A percentile compares a stretch with the other conserved stretches of the same genome.
Evolutionary conservation across 2,329 filamentous ascomycete genomes (phyloP).

Genomic region (Metarhizium guizhouense): DNA sequence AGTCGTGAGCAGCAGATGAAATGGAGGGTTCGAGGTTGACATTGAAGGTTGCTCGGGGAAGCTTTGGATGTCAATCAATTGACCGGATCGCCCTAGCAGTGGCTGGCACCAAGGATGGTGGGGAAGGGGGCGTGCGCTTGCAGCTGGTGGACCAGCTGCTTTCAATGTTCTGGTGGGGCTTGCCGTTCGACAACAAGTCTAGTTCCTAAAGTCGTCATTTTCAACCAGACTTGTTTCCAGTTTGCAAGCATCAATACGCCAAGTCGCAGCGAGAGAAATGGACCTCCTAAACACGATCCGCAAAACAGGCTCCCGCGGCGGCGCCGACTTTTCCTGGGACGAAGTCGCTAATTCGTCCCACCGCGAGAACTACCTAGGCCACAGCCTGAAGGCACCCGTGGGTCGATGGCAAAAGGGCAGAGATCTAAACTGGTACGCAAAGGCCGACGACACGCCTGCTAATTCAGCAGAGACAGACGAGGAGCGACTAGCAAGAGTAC

Average conservation of each 20-base stretch:
- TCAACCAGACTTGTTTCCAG: background rate
- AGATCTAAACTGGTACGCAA: constrained; percentile 57
- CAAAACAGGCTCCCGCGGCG: constrained; percentile 84
- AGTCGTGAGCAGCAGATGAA: background rate
- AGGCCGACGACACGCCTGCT: constrained; percentile 33
- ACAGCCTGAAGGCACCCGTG: constrained; percentile 85
- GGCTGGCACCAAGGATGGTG: too few relatives aligned
- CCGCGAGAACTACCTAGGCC: constrained; percentile 83
- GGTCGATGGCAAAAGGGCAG: constrained; percentile 83
- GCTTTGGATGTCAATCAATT: background rate
- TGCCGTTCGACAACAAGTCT: background rate
- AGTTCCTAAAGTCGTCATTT: background rate
- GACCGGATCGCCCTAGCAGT: background rate
- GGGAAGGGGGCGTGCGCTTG: too few relatives aligned
- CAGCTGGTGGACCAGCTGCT: too few relatives aligned
- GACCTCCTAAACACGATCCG: constrained; percentile 88
- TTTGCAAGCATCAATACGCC: background rate
- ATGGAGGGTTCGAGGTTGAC: background rate
- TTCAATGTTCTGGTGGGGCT: background rate
- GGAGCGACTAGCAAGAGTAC: constrained; percentile 48
- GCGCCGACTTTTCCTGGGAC: constrained; percentile 94
- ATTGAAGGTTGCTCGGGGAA: background rate
- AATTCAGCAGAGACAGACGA: constrained; percentile 48
- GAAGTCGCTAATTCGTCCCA: constrained; percentile 81
- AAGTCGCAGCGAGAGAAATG: constrained; percentile 42